These are phyloP conservation scores for Spirogloea muscicola DNA, from an alignment of 139 green algal genomes.

Conservation along the genomic window DNA sequence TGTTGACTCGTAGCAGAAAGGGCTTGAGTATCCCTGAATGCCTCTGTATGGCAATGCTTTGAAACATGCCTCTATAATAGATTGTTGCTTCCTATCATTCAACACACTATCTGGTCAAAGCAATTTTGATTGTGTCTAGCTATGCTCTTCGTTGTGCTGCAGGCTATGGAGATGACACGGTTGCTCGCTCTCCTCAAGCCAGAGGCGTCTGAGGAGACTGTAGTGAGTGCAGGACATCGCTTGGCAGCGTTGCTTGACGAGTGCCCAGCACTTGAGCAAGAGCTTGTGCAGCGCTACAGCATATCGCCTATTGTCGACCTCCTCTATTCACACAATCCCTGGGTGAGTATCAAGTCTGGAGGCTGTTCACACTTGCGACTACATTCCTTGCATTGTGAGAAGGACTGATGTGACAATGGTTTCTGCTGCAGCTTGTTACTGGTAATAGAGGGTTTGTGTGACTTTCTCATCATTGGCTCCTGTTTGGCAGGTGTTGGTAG, in stretches of 20 bases:
- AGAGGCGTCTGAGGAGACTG: neutral
- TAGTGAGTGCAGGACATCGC: neutral
- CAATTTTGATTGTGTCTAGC: constrained; percentile 5
- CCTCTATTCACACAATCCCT: neutral
- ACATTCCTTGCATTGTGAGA: too few relatives aligned
- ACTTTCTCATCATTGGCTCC: too few relatives aligned
- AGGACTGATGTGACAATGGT: constrained; percentile 58
- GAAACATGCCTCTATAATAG: neutral
- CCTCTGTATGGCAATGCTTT: neutral
- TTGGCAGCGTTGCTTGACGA: neutral
- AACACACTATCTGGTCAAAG: neutral
- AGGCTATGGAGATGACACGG: neutral
- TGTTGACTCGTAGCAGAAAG: neutral
- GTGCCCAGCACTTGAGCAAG: neutral
- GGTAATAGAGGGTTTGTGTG: too few relatives aligned
- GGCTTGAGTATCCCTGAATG: neutral
- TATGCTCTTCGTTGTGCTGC: neutral
- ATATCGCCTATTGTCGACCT: neutral
- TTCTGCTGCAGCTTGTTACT: too few relatives aligned
- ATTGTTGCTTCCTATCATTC: neutral
- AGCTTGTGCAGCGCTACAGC: neutral
- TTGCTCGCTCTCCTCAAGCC: neutral
- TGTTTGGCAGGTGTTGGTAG: too few relatives aligned
- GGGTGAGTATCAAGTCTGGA: neutral
- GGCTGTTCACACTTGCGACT: constrained; percentile 23